Base-by-base conservation (phyloP, 2,329 filamentous ascomycete species). In the Sporothrix inflata region DNA sequence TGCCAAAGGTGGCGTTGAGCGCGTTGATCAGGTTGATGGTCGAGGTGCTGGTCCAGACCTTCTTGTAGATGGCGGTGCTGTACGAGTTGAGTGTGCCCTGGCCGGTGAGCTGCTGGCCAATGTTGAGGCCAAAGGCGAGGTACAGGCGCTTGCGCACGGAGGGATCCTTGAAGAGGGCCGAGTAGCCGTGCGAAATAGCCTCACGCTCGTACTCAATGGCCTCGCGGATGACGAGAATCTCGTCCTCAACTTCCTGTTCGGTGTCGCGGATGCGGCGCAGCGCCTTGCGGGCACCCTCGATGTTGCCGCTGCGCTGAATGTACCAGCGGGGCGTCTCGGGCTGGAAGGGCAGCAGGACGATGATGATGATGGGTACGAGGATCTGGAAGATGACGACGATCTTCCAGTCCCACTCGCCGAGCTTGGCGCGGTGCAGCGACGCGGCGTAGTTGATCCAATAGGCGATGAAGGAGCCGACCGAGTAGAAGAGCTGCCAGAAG, bases 41-140 rank as follows among this genome's bases (percentile, higher is more conserved):
- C 67, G 86, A 82, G 71, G 80, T 82, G 70, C 81, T 84, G 30
- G 82, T 84, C 83, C 90, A 93, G 30, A 92, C 87, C 78, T 91
- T 90, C 81, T 91, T 88, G 83, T 93, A 93, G 77, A 93, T 91
- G 76, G 88, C 87, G n/a, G 90, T 91, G 24, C 87, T 90, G 84
- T 93, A 93, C 3, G 87, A 86, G 84, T 92, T 93, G 75, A 93
- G 84, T 1, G 90, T 90, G 74, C 91, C 91, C 80, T 93, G 91
- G 24, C 91, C 91, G 5, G 90, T 91, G 53, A 93, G 85, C 79
- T 93, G 91, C 79, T 92, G 91, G 61, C 90, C 90, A 61, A 90
- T 85, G 78, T 93, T 93, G 80, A 93, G 81, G 66, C 91, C 81
- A 75, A 91, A 86, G 30, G 90, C 90, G 40, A 93, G 85, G 60